Percentiles rank a stretch among this genome's conserved stretches.
These are phyloP conservation scores for Neoarthrinium moseri DNA, from an alignment of 2,329 filamentous ascomycete genomes.

Conservation along the genomic window DNA sequence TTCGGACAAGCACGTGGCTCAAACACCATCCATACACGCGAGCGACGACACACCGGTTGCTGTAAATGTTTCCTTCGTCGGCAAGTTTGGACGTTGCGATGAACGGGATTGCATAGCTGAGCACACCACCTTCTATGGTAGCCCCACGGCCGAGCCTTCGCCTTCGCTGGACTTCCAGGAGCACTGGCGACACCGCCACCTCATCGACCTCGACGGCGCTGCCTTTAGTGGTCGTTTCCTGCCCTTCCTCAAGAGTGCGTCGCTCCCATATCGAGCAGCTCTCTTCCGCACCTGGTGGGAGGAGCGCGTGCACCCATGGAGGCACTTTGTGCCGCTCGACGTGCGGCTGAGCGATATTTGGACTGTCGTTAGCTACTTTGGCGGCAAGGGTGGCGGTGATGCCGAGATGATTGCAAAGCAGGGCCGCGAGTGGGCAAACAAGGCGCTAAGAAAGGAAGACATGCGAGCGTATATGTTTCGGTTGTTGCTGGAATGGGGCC, in stretches of 20 bases:
- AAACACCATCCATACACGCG: slow-evolving; percentile 23
- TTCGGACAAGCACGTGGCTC: slow-evolving; percentile 15
- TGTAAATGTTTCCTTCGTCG: slow-evolving; percentile 39
- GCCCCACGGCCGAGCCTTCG: slow-evolving; percentile 16
- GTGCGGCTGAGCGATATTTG: slow-evolving; percentile 29
- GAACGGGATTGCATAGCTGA: slow-evolving; percentile 30
- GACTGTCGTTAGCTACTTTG: slow-evolving; percentile 26
- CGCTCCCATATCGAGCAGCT: slow-evolving; percentile 57
- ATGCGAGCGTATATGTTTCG: slow-evolving; percentile 59
- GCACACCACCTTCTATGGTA: slow-evolving; percentile 29
- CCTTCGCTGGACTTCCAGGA: slow-evolving; percentile 30
- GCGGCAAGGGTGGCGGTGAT: slow-evolving; percentile 21
- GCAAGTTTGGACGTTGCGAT: slow-evolving; percentile 32
- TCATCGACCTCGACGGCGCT: slow-evolving; percentile 59
- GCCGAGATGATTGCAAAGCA: slow-evolving; percentile 51
- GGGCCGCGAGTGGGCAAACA: slow-evolving; percentile 54
- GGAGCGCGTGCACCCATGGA: slow-evolving; percentile 58
- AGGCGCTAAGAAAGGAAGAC: slow-evolving; percentile 53
- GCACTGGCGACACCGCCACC: slow-evolving; percentile 47
- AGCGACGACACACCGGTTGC: slow-evolving; percentile 6
- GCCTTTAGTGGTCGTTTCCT: slow-evolving; percentile 48
- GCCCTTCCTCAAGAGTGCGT: slow-evolving; percentile 49
- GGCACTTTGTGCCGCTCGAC: slow-evolving; percentile 63
- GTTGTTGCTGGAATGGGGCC: slow-evolving; percentile 48
- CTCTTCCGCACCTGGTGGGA: slow-evolving; percentile 67